phyloP scores from a whole-genome alignment of 495 filamentous ascomycete species.

The Penicillium canescens region DNA sequence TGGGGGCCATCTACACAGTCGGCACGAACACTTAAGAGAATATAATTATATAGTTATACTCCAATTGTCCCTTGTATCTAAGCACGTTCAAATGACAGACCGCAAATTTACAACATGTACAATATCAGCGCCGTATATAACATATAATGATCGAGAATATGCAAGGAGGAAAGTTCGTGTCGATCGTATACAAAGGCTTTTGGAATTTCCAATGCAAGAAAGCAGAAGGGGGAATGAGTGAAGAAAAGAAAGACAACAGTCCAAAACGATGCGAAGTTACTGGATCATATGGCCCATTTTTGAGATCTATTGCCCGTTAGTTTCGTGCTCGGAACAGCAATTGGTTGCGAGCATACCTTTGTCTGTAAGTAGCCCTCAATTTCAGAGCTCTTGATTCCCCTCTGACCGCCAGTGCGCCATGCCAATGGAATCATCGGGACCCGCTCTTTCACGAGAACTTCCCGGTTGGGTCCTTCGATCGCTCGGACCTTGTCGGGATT shows the following conservation, averaged over 20 bases:
- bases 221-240: slow-evolving; percentile 4
- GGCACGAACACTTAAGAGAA: too few species aligned
- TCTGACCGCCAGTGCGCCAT: slow-evolving; percentile 79
- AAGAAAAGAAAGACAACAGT: slow-evolving; percentile 5
- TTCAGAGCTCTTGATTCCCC: slow-evolving; percentile 81
- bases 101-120: slow-evolving; percentile 16
- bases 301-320: slow-evolving; percentile 50
- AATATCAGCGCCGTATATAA: slow-evolving; percentile 1
- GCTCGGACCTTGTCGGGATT: slow-evolving; percentile 97
- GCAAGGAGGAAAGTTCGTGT: slow-evolving; percentile 22
- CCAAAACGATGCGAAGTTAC: slow-evolving; percentile 21
- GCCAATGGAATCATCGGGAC: slow-evolving; percentile 95
- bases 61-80: not conserved
- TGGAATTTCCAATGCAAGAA: slow-evolving; percentile 10
- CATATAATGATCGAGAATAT: slow-evolving; percentile 16
- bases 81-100: not conserved
- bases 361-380: slow-evolving; percentile 91
- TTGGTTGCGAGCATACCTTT: slow-evolving; percentile 58
- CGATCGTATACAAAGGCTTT: slow-evolving; percentile 24
- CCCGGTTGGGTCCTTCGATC: slow-evolving; percentile 85
- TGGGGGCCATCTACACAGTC: not conserved
- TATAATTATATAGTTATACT: too few species aligned
- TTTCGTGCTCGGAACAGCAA: not conserved
- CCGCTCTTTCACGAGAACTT: slow-evolving; percentile 84
- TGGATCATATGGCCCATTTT: slow-evolving; percentile 73